Evolutionary conservation across 768 basidiomycete genomes (phyloP).

Genomic region (Gelatoporia subvermispora): DNA sequence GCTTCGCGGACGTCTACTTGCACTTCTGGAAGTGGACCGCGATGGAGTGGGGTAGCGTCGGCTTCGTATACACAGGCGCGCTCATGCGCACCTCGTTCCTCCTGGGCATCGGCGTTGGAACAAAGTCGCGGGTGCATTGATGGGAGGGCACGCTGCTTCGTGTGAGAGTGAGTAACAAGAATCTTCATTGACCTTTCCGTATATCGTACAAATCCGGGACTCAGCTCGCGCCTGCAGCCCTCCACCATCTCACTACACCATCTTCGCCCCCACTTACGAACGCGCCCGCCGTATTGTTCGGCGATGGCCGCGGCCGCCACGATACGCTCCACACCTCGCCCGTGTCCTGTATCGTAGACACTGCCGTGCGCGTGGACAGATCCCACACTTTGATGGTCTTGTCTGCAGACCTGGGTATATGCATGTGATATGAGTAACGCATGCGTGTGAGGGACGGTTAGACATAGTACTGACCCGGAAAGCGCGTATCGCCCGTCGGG

Average conservation of each 20-base stretch:
- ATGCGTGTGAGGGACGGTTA: background rate
- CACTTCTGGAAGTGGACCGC: slow-evolving; percentile 45
- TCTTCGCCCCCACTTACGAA: slow-evolving; percentile 78
- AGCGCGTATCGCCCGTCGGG: slow-evolving; percentile 76
- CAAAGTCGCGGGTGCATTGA: no score
- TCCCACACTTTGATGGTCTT: slow-evolving; percentile 89
- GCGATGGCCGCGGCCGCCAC: slow-evolving; percentile 65
- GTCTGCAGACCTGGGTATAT: slow-evolving; percentile 62
- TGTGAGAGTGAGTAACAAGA: no score
- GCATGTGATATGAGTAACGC: background rate
- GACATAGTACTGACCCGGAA: slow-evolving; percentile 59
- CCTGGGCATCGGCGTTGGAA: slow-evolving; percentile 26
- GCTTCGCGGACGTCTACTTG: slow-evolving; percentile 34
- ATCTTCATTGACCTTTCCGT: no score
- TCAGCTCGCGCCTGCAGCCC: slow-evolving; percentile 54
- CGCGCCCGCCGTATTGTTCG: slow-evolving; percentile 50
- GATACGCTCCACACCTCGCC: slow-evolving; percentile 84
- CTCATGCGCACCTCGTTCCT: slow-evolving; percentile 39
- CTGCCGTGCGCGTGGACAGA: slow-evolving; percentile 63
- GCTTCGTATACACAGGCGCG: slow-evolving; percentile 46
- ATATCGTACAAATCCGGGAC: no score
- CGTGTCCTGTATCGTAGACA: slow-evolving; percentile 72
- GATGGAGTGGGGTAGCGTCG: slow-evolving; percentile 52
- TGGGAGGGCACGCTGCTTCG: no score
- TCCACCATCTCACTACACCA: slow-evolving; percentile 73